These are phyloP conservation scores for Sphaceloma murrayae DNA, from an alignment of 2,329 filamentous ascomycete genomes.

Conservation along the genomic window DNA sequence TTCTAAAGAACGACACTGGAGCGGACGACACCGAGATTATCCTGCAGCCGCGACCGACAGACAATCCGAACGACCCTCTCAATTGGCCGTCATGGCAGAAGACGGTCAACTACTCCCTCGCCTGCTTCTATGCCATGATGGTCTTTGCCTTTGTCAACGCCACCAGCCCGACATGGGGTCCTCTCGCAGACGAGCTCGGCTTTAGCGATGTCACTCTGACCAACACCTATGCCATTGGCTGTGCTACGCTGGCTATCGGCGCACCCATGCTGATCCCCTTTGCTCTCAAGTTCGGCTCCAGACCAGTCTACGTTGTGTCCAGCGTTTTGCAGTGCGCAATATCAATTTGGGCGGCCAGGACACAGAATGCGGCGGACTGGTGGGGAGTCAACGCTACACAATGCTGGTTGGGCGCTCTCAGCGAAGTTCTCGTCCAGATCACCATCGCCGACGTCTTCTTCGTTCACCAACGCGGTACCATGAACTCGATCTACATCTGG, in stretches of 20 bases:
- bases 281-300: conserved; percentile 42
- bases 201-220: conserved; percentile 37
- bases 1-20: conserved; percentile 21
- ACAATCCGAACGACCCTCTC: conserved; percentile 29
- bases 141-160: conserved; percentile 36
- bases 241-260: conserved; percentile 40
- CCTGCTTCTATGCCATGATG: conserved; percentile 36
- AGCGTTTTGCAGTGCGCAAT: conserved; percentile 41
- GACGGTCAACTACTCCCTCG: conserved; percentile 34
- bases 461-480: conserved; percentile 36
- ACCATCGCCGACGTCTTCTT: conserved; percentile 40
- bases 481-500: conserved; percentile 41
- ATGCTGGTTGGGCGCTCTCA: conserved; percentile 39
- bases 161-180: conserved; percentile 36
- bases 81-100: conserved; percentile 40
- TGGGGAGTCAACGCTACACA: conserved; percentile 36
- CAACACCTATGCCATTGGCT: conserved; percentile 38
- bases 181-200: conserved; percentile 35
- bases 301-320: conserved; percentile 42
- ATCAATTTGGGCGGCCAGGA: conserved; percentile 41
- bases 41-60: conserved; percentile 32
- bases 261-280: conserved; percentile 43
- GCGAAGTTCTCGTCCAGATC: conserved; percentile 45
- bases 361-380: conserved; percentile 35
- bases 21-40: too few species aligned